Evolutionary conservation across 1,284 basidiomycete species (phyloP).

Genomic region (Gastroboletus turbinatus): DNA sequence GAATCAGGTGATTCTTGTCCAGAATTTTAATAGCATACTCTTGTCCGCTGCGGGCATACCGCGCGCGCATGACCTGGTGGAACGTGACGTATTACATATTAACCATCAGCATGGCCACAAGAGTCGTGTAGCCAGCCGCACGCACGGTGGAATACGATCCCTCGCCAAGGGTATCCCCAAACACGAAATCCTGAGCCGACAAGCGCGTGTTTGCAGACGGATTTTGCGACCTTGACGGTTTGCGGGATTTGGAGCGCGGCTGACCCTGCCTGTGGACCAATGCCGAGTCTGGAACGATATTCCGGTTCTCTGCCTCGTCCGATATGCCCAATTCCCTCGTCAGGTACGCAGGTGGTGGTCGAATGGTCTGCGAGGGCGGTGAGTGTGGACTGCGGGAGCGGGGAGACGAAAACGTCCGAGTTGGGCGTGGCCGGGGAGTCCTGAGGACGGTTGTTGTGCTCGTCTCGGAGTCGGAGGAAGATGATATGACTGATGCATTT

Average conservation of each 20-base stretch:
- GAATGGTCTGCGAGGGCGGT: slow-evolving; percentile 43
- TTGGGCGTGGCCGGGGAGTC: slow-evolving; percentile 54
- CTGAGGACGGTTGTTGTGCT: slow-evolving; percentile 43
- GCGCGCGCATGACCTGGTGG: slow-evolving; percentile 59
- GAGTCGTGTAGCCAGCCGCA: slow-evolving; percentile 6
- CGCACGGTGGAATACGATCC: slow-evolving; percentile 78
- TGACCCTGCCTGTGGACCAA: slow-evolving; percentile 6
- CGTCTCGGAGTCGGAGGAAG: slow-evolving; percentile 61
- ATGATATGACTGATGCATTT: slow-evolving; percentile 74
- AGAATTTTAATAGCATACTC: slow-evolving; percentile 77
- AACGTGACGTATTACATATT: slow-evolving; percentile 14
- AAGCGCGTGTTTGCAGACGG: slow-evolving; percentile 49
- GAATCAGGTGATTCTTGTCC: slow-evolving; percentile 71
- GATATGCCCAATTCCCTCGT: slow-evolving; percentile 55
- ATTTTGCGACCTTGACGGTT: slow-evolving; percentile 44
- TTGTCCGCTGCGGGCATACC: slow-evolving; percentile 54
- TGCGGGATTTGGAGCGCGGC: slow-evolving; percentile 36
- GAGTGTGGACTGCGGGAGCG: slow-evolving; percentile 55
- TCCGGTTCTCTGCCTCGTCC: slow-evolving; percentile 30
- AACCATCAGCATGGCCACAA: slow-evolving; percentile 8
- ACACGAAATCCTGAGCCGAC: slow-evolving; percentile 64
- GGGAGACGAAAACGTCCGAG: slow-evolving; percentile 66
- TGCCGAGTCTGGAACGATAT: slow-evolving; percentile 12
- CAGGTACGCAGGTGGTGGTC: slow-evolving; percentile 57
- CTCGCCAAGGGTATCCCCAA: slow-evolving; percentile 71